phyloP scores from a whole-genome alignment of 2,329 filamentous ascomycete species.

The Chalaropsis ovoidea region DNA sequence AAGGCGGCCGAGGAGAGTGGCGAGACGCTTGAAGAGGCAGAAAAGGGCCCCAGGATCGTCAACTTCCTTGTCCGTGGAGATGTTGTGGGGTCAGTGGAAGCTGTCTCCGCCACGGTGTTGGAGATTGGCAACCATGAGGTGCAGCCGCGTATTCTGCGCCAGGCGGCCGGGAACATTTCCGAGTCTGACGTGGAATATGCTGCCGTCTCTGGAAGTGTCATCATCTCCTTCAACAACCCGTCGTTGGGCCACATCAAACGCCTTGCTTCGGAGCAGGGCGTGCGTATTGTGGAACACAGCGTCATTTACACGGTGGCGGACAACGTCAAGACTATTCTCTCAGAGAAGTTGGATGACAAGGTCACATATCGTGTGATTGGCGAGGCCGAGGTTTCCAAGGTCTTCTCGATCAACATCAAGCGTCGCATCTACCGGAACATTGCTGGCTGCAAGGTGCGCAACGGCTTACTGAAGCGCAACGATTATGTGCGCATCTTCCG shows the following conservation, averaged over 20 bases:
- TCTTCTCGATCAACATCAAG: constrained; percentile 76
- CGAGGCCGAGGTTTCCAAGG: constrained; percentile 73
- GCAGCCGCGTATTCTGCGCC: constrained; percentile 62
- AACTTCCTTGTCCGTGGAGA: constrained; percentile 88
- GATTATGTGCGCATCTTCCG: constrained; percentile 63
- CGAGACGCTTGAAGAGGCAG: constrained; percentile 33
- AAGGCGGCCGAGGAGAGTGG: constrained; percentile 31
- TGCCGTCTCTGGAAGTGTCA: constrained; percentile 59
- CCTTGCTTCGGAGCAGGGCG: constrained; percentile 59
- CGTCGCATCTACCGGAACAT: constrained; percentile 61
- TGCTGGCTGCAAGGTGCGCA: constrained; percentile 79
- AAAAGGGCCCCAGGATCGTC: constrained; percentile 42
- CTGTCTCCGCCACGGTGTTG: constrained; percentile 65
- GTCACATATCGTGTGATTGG: constrained; percentile 64
- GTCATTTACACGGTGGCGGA: constrained; percentile 76
- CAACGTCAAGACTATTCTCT: constrained; percentile 58
- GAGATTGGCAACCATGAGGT: constrained; percentile 80
- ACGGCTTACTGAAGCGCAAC: constrained; percentile 58
- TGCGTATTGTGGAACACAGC: constrained; percentile 73
- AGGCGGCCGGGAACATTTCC: constrained; percentile 64
- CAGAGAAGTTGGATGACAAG: constrained; percentile 56
- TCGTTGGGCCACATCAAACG: constrained; percentile 57
- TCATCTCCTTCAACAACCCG: constrained; percentile 77
- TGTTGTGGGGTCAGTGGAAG: constrained; percentile 87
- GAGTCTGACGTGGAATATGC: constrained; percentile 89